These are phyloP conservation scores for Groenewaldozyma salmanticensis DNA, from an alignment of 805 yeast species.

Conservation along the genomic window DNA sequence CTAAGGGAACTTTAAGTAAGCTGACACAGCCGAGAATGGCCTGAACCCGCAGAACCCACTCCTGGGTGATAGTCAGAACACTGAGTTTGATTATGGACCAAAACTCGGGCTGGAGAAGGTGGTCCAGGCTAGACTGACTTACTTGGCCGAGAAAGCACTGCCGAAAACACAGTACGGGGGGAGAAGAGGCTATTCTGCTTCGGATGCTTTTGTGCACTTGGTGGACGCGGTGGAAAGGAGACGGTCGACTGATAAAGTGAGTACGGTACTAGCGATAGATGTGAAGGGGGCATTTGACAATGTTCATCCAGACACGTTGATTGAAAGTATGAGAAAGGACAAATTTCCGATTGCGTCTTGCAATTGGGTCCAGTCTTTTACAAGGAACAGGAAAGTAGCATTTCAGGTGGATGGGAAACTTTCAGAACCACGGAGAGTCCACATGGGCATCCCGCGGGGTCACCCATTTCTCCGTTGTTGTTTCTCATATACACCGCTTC, in stretches of 20 bases:
- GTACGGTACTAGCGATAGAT: conserved; percentile 2
- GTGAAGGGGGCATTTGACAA: conserved; percentile 7
- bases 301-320: conserved; percentile 5
- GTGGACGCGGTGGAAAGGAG: background rate
- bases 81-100: too few species aligned
- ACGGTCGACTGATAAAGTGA: background rate
- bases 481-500: conserved; percentile 6
- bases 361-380: background rate
- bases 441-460: conserved; percentile 6
- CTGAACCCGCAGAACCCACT: too few species aligned
- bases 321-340: conserved; percentile 4
- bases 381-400: background rate
- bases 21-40: too few species aligned
- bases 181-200: conserved; percentile 4
- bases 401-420: conserved; percentile 1
- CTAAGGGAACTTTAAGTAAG: too few species aligned
- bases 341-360: background rate
- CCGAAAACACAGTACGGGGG: conserved; percentile 5
- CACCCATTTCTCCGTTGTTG: conserved; percentile 5
- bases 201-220: conserved; percentile 1
- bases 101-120: conserved; percentile 4
- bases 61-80: too few species aligned
- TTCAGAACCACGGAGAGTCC: background rate
- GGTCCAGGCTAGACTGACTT: conserved; percentile 2
- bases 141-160: background rate